A percentile compares a stretch with the other conserved stretches of the same genome.
Evolutionary conservation across 768 basidiomycete genomes (phyloP).

Genomic region (Tulasnella sp.): DNA sequence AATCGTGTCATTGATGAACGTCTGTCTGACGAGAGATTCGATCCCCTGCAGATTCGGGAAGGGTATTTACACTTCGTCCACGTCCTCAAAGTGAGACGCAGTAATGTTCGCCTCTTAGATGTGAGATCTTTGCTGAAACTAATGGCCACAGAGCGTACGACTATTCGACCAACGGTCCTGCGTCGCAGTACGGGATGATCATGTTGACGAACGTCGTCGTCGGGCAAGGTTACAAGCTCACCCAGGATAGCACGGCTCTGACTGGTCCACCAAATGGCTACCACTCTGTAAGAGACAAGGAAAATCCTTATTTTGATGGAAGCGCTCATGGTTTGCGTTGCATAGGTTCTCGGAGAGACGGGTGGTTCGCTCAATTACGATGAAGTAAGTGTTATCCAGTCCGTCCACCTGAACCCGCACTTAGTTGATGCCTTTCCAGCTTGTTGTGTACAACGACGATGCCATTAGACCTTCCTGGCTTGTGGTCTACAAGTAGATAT

Average conservation of each 20-base stretch:
- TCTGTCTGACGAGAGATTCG: neutral
- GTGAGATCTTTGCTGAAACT: neutral
- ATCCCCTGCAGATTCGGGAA: neutral
- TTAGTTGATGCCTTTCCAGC: neutral
- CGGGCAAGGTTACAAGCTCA: neutral
- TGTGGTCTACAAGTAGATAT: neutral
- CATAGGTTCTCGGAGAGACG: constrained; percentile 1
- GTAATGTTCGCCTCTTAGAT: neutral
- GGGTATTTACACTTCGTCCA: neutral
- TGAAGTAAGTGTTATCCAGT: neutral
- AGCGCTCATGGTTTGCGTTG: neutral
- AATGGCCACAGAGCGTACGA: neutral
- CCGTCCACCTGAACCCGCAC: no score
- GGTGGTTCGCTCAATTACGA: neutral
- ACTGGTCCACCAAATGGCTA: neutral
- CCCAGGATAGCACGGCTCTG: neutral
- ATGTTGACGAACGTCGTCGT: neutral
- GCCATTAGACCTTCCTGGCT: constrained; percentile 9
- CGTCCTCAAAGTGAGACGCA: constrained; percentile 1
- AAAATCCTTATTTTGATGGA: neutral
- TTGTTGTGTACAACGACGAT: constrained; percentile 8
- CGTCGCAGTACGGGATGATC: neutral
- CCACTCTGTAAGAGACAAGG: neutral
- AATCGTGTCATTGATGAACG: neutral
- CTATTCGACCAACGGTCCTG: neutral